Evolutionary conservation across 2,329 filamentous ascomycete genomes (phyloP), one percentile per base, ranked within the genome.

Genomic region (Paracamarosporium sp.): DNA sequence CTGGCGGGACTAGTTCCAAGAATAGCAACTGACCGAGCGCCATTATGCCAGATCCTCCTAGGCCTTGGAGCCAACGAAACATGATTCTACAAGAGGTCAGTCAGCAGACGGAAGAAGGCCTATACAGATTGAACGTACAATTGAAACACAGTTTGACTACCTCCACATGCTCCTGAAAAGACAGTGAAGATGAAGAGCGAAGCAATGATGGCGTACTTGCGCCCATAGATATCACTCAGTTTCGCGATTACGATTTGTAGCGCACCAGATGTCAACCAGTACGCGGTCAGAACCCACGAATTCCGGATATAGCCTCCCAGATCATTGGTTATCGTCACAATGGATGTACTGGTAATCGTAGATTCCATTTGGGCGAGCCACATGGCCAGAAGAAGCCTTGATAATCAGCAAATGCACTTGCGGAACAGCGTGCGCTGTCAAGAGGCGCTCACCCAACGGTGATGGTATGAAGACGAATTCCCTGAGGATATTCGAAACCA

Each of bases 231-330:
- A 59, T 76, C 74, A 24, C 70, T 73, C 7, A 71, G 24, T 53
- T 73, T 76, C 4, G 71, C 70, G 60, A 66, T 72, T 50, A 76
- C 69, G 28, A 70, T 66, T 30, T 46, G 59, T 31, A 59, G 58
- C 15, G 33, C 71, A 22, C 74, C 70, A 45, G 68, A 77, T 2
- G 74, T 76, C 24, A 74, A 60, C 46, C 74, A 40, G 24, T 76
- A 78, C 17, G 69, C 72, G 1, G 74, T 77, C 22, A 76, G 63
- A 24, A 77, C 62, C 76, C 76, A 78, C 17, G 70, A 71, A 47
- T 67, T 71, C 33, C 69, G 69, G 13, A 67, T 57, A 28, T 75
- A 77, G 6, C 71, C 70, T 17, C 71, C 58, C 5, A 78, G 47
- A 9, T 68, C 64, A 57, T 76, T 65, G 2, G 71, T 74, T 46